phyloP scores from a whole-genome alignment of 164 flowering plant species.

The Vitis labrusca region DNA sequence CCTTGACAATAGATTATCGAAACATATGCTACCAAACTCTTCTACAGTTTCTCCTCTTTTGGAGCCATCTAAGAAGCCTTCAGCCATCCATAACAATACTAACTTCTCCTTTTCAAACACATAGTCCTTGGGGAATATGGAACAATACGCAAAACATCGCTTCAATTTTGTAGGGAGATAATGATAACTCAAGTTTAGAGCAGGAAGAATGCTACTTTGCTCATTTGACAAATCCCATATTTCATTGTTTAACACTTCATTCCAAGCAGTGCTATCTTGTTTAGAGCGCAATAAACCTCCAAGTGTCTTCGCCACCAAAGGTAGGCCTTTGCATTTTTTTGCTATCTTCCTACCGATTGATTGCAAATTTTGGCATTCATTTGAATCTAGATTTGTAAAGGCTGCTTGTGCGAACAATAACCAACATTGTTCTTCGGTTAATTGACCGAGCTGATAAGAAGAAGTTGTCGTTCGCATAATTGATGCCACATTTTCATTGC shows the following conservation, averaged over 20 bases:
- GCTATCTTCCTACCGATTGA: constrained; percentile 2
- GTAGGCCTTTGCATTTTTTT: constrained; percentile 10
- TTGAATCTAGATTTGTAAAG: background rate
- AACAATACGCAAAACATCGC: constrained; percentile 3
- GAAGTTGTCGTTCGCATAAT: background rate
- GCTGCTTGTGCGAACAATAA: constrained; percentile 1
- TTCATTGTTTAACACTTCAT: background rate
- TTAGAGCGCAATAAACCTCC: constrained; percentile 5
- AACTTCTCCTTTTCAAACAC: no score
- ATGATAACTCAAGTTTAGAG: constrained; percentile 18
- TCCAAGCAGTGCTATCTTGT: background rate
- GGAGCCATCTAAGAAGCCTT: no score
- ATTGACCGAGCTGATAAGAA: background rate
- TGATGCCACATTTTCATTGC: background rate
- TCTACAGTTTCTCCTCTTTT: no score
- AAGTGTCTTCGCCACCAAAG: constrained; percentile 11
- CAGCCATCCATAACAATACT: no score
- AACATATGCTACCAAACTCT: no score
- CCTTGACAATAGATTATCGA: no score
- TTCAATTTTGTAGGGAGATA: constrained; percentile 27
- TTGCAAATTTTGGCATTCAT: background rate
- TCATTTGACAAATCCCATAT: constrained; percentile 8
- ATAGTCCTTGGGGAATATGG: no score
- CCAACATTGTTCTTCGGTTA: background rate
- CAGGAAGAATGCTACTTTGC: background rate